Evolutionary conservation across 805 yeast species (phyloP).

Genomic region (Metschnikowia similis): DNA sequence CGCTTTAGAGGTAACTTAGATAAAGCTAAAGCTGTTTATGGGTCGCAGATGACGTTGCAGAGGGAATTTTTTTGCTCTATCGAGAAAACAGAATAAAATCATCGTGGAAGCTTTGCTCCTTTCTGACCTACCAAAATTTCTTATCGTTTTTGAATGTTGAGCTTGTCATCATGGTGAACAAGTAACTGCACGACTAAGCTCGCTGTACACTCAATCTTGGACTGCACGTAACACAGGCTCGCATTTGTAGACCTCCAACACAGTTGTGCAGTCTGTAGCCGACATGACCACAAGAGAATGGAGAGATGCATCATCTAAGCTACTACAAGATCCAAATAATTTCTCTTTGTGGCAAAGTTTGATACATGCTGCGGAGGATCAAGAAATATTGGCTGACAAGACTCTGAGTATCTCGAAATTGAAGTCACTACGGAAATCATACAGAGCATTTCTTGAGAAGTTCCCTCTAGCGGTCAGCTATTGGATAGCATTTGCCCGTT

Average conservation of each 20-base stretch:
- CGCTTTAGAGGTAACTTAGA: conserved; percentile 59
- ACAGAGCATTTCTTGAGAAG: conserved; percentile 39
- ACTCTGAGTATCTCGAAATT: conserved; percentile 26
- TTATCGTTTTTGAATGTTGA: no score
- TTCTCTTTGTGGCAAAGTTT: conserved; percentile 36
- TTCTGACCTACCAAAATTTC: conserved; percentile 83
- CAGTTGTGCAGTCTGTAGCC: background rate
- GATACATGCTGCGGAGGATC: conserved; percentile 27
- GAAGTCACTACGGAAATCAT: conserved; percentile 34
- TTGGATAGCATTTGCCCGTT: conserved; percentile 54
- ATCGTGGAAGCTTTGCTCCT: conserved; percentile 79
- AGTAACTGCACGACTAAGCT: no score
- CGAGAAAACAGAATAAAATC: conserved; percentile 69
- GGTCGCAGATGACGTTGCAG: conserved; percentile 71
- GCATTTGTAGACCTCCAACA: background rate
- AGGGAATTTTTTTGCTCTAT: conserved; percentile 61
- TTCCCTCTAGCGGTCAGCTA: conserved; percentile 51
- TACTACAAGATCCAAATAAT: conserved; percentile 33
- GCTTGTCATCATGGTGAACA: no score
- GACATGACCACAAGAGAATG: conserved; percentile 5
- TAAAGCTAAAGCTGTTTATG: conserved; percentile 62
- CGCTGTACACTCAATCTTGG: no score
- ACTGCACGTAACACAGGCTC: background rate
- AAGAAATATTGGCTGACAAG: conserved; percentile 30
- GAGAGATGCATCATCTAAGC: conserved; percentile 22